Conservation (phyloP, 805 yeast species). For the Metschnikowia proteae region DNA sequence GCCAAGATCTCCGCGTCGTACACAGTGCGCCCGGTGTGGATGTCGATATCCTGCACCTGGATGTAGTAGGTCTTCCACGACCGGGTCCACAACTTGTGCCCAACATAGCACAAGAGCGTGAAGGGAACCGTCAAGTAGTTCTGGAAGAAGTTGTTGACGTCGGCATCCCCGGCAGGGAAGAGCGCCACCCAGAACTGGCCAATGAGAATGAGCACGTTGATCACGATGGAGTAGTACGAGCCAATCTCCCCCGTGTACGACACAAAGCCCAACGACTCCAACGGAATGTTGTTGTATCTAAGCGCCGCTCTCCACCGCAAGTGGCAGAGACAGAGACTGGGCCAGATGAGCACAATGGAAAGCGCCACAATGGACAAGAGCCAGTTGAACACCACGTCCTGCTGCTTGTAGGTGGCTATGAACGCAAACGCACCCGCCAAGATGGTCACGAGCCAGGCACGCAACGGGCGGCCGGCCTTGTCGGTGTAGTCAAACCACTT, state of each 20-base stretch:
- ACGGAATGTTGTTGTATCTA: slow-evolving; percentile 20
- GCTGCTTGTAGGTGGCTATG: slow-evolving; percentile 30
- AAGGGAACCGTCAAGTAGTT: slow-evolving; percentile 27
- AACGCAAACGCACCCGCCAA: slow-evolving; percentile 23
- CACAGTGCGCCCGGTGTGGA: slow-evolving; percentile 20
- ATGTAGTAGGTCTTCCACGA: slow-evolving; percentile 22
- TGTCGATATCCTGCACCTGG: slow-evolving; percentile 21
- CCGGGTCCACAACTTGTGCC: slow-evolving; percentile 22
- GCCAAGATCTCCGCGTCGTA: slow-evolving; percentile 24
- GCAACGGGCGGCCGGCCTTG: slow-evolving; percentile 26
- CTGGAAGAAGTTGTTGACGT: slow-evolving; percentile 27
- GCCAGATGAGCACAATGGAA: slow-evolving; percentile 26
- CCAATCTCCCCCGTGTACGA: slow-evolving; percentile 41
- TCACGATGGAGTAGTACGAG: slow-evolving; percentile 30
- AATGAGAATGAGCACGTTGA: slow-evolving; percentile 33
- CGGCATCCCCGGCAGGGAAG: slow-evolving; percentile 28
- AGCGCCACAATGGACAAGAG: slow-evolving; percentile 28
- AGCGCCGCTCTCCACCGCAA: slow-evolving; percentile 30
- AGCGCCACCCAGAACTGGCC: slow-evolving; percentile 46
- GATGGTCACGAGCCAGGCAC: slow-evolving; percentile 26
- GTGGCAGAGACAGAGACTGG: slow-evolving; percentile 25
- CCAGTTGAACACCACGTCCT: slow-evolving; percentile 31
- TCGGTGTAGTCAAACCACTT: slow-evolving; percentile 28
- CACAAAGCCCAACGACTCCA: slow-evolving; percentile 23
- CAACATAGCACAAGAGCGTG: slow-evolving; percentile 21